Evolutionary conservation across 1,284 basidiomycete genomes (phyloP).

Genomic region (Ceratobasidium theobromae): DNA sequence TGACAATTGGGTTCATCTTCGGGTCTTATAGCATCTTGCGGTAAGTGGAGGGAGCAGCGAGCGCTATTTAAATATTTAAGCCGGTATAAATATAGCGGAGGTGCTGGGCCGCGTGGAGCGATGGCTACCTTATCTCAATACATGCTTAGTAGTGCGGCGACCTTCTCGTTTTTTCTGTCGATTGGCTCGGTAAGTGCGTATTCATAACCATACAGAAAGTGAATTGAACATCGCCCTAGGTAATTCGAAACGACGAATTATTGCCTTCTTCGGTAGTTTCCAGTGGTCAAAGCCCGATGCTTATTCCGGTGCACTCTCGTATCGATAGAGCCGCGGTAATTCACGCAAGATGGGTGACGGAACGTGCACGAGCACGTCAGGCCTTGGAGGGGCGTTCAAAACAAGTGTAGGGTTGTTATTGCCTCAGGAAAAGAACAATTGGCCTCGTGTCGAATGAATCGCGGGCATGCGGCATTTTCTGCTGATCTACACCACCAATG

Average conservation of each 20-base stretch:
- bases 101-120: conserved; percentile 82
- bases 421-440: too few relatives aligned
- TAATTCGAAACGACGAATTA: conserved; percentile 38
- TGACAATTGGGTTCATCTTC: conserved; percentile 96
- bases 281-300: conserved; percentile 27
- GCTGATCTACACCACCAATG: neutral
- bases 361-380: conserved; percentile 28
- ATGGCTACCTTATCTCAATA: conserved; percentile 90
- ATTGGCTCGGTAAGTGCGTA: conserved; percentile 68
- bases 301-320: conserved; percentile 32
- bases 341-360: conserved; percentile 36
- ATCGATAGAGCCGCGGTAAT: conserved; percentile 31
- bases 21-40: conserved; percentile 86
- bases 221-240: conserved; percentile 25
- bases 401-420: neutral
- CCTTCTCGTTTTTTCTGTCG: conserved; percentile 82
- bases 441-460: too few relatives aligned
- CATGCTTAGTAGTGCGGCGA: conserved; percentile 89
- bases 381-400: conserved; percentile 7
- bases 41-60: conserved; percentile 50
- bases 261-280: conserved; percentile 32
- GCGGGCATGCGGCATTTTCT: too few relatives aligned
- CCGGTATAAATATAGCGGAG: conserved; percentile 65
- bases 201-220: neutral
- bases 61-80: neutral